Evolutionary conservation across 2,329 filamentous ascomycete species (phyloP), one percentile per base, ranked within the genome.

Genomic region (Xylariales sp.): DNA sequence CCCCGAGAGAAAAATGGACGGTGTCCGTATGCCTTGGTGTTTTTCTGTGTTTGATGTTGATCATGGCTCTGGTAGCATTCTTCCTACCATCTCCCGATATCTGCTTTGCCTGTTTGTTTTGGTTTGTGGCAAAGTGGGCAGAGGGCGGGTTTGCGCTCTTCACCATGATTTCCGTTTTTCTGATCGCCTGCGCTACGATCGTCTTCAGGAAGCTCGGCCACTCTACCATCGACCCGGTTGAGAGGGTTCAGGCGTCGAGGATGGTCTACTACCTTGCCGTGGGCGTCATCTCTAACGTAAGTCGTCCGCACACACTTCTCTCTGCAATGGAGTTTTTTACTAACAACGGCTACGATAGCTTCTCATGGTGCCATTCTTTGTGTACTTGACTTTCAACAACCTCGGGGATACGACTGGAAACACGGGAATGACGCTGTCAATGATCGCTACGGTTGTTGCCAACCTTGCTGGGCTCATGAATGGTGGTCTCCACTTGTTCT

Each of bases 241-340:
- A 85, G 55, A 67, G 82, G 32, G 70, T 79, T 40, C 69, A 76
- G 23, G 81, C 82, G 4, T 85, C 81, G 6, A 70, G 78, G 42
- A 85, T 85, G 78, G 76, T 83, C 10, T 86, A 83, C 54, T 85
- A 82, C 53, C 63, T 84, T 45, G 57, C 70, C 2, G 55, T 83
- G 37, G 76, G 70, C 13, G 62, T 78, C 38, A 57, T 75, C 33
- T 78, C 70, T 38, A 77, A 72, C 54, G 81, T 84, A 50, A 60
- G 74, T 63, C 16, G 6, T 17, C 11, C 12, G n/a, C 7, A 28
- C 10, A 24, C 5, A 5, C 5, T 16, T n/a, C 20, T 28, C 13
- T 13, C 18, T 5, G 4, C 24, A 6, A 16, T 13, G 4, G 10
- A 4, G 15, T 7, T 4, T 27, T 15, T 56, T 67, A 49, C 68